Evolutionary conservation across 441 rosid genomes (phyloP).

Genomic region (Gossypium gossypioides): DNA sequence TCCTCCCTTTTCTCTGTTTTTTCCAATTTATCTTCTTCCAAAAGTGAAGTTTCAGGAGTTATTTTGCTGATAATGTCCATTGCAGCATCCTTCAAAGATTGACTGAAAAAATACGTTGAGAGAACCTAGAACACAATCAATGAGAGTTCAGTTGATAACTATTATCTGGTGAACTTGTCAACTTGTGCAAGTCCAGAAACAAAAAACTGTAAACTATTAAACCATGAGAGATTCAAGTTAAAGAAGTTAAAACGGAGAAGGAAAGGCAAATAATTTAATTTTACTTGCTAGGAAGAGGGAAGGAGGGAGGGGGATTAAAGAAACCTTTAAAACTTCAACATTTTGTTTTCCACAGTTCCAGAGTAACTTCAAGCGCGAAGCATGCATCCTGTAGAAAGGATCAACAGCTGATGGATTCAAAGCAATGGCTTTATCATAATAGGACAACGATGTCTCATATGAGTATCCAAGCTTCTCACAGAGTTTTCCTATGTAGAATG

Average conservation of each 20-base stretch:
- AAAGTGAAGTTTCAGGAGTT: slow-evolving; percentile 34
- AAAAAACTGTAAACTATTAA: slow-evolving; percentile 4
- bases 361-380: slow-evolving; percentile 88
- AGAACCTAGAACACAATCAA: slow-evolving; percentile 45
- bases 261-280: neutral
- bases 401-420: slow-evolving; percentile 87
- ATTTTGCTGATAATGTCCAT: slow-evolving; percentile 36
- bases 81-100: slow-evolving; percentile 56
- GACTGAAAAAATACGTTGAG: slow-evolving; percentile 51
- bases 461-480: slow-evolving; percentile 82
- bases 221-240: neutral
- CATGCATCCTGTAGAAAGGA: slow-evolving; percentile 95
- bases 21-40: slow-evolving; percentile 35
- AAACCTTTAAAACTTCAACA: slow-evolving; percentile 71
- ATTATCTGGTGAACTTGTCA: slow-evolving; percentile 3
- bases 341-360: slow-evolving; percentile 58
- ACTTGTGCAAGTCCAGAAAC: slow-evolving; percentile 10
- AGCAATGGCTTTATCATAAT: slow-evolving; percentile 69
- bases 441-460: slow-evolving; percentile 55
- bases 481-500: slow-evolving; percentile 96
- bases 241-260: slow-evolving; percentile 1
- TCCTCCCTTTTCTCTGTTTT: slow-evolving; percentile 46
- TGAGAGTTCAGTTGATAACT: neutral
- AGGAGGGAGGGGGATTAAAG: neutral
- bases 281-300: neutral